Base-by-base conservation (phyloP, 225 moss, liverwort and hornwort species). In the Straminergon stramineum region DNA sequence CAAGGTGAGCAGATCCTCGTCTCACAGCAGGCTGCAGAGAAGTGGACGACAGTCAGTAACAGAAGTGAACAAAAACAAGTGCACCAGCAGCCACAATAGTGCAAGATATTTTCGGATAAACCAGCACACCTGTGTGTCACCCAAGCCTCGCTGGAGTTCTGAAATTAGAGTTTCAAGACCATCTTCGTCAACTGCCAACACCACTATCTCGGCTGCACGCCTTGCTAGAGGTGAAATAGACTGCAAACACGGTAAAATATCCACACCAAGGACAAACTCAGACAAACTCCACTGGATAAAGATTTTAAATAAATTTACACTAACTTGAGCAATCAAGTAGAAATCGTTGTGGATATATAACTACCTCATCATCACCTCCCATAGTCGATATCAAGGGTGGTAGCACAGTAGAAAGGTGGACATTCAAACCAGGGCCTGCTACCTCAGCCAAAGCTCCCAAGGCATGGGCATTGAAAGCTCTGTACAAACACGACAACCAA, bases 361-460 rank as follows among this genome's bases (percentile, higher is more conserved):
- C 79, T 95, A 98, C 98, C 94, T 93, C 93, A 79, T 97, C 94
- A 32, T 94, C 91, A 85, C 93, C 94, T 89, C 95, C 95, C 97
- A 97, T 97, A 64, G 97, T 95, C 56, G 90, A 93, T 90, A 99
- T 95, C 89, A 99, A 92, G 64, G 99, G 97, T 90, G 97, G 99
- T 87, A 99, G 92, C 70, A 99, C 91, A 67, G 96, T 97, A 51
- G 95, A 95, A 60, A 99, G 90, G 71, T 99, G 97, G 79, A 92
- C 90, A 88, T 99, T 99, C 90, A 99, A 93, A 90, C 99, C 99
- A 92, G 99, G 91, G 76, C 99, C 99, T 71, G 99, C 99, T 83
- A 99, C 99, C 90, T 99, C 99, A 87, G 99, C 99, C 76, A 99
- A 94, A 34, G 99, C 99, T 90, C 97, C 99, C 67, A 99, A 90